Conservation (phyloP, 257 asterid species). For the Hygrophila difformis region DNA sequence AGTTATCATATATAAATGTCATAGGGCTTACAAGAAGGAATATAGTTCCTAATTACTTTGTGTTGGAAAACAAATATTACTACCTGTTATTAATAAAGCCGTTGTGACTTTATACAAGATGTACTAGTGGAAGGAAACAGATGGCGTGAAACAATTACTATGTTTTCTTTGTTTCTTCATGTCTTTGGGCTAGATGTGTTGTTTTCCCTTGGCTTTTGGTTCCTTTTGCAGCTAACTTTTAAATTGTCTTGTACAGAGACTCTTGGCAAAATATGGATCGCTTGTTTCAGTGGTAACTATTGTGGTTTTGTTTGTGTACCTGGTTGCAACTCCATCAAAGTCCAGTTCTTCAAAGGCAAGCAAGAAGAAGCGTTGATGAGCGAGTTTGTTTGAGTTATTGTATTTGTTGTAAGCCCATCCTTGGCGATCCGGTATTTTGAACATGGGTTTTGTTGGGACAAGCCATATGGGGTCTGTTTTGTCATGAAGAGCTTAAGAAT, state of each 20-base stretch:
- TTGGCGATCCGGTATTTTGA: background rate
- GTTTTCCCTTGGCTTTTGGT: background rate
- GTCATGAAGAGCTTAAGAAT: no score
- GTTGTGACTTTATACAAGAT: background rate
- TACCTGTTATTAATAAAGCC: background rate
- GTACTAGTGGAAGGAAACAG: background rate
- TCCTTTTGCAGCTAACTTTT: background rate
- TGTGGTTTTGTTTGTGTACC: constrained; percentile 48
- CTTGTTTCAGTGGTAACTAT: constrained; percentile 62
- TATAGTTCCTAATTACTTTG: background rate
- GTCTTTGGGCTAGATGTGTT: background rate
- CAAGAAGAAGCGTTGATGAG: constrained; percentile 64
- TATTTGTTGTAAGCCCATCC: constrained; percentile 9
- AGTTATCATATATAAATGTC: background rate
- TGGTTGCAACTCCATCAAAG: constrained; percentile 65
- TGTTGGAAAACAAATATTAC: no score
- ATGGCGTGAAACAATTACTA: background rate
- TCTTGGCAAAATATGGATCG: constrained; percentile 80
- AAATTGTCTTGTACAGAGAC: constrained; percentile 44
- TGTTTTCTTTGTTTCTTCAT: background rate
- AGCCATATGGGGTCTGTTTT: no score
- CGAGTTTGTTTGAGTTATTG: background rate
- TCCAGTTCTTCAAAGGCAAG: constrained; percentile 50
- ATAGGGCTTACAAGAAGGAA: background rate
- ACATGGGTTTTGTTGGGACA: constrained; percentile 10